phyloP scores from a whole-genome alignment of 2,329 filamentous ascomycete species.

The Aureobasidium sp. region DNA sequence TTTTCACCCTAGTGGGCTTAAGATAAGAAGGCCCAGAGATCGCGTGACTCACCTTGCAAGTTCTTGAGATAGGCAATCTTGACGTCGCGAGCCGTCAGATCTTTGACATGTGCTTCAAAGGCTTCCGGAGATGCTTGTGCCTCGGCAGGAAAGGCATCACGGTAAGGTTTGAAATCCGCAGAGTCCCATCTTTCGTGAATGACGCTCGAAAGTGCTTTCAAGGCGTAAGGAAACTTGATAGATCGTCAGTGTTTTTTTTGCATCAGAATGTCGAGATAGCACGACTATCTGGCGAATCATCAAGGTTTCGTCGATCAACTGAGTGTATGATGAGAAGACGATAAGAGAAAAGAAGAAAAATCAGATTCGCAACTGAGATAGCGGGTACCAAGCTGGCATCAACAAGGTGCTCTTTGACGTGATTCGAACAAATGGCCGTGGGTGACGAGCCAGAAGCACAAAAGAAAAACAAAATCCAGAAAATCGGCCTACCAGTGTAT shows the following conservation, averaged over 20 bases:
- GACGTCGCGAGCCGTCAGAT: constrained; percentile 64
- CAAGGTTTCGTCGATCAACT: constrained; percentile 1
- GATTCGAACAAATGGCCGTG: constrained; percentile 3
- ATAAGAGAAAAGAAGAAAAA: not conserved
- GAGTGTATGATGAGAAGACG: not conserved
- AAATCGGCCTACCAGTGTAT: constrained; percentile 61
- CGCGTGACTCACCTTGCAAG: constrained; percentile 50
- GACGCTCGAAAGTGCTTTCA: constrained; percentile 57
- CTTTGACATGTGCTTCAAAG: constrained; percentile 60
- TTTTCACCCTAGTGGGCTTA: not conserved
- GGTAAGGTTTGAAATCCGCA: constrained; percentile 58
- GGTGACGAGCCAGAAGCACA: constrained; percentile 7
- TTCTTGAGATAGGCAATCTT: constrained; percentile 73
- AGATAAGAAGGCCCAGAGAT: constrained; percentile 32
- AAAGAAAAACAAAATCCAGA: constrained; percentile 19
- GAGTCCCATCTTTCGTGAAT: constrained; percentile 62
- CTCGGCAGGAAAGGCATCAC: constrained; percentile 62
- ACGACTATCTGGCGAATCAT: not conserved
- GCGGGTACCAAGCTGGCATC: not conserved
- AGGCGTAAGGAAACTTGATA: constrained; percentile 67
- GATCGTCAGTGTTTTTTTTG: constrained; percentile 7
- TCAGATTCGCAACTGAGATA: not conserved
- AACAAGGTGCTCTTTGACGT: not conserved
- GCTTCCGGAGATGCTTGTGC: constrained; percentile 52
- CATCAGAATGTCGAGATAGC: constrained; percentile 2